A percentile compares a stretch with the other conserved stretches of the same genome.
Conservation (phyloP, 2,329 filamentous ascomycete species). For the Curvularia lunata region DNA sequence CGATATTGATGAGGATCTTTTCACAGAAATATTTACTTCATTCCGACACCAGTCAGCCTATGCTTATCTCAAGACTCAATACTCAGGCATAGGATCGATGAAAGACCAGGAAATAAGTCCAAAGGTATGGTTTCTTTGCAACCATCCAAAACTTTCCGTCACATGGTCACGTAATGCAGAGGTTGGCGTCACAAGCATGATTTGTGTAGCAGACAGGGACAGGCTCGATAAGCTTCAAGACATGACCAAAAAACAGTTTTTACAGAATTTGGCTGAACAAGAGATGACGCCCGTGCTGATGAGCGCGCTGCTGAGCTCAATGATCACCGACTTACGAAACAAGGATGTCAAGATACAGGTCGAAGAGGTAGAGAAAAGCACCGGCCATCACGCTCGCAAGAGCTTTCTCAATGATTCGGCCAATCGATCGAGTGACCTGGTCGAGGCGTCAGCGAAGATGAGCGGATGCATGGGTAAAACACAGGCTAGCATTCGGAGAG, state of each 20-base stretch:
- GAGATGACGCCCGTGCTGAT: neutral
- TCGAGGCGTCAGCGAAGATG: too few species aligned
- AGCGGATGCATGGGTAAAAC: too few species aligned
- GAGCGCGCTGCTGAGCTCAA: neutral
- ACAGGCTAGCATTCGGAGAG: too few species aligned
- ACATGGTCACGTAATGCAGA: too few species aligned
- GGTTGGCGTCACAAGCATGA: neutral
- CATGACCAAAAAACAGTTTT: neutral
- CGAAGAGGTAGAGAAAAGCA: too few species aligned
- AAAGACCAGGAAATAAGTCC: too few species aligned
- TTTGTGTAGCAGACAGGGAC: neutral
- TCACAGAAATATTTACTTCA: neutral
- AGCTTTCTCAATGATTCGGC: too few species aligned
- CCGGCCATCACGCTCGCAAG: too few species aligned
- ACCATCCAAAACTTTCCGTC: neutral
- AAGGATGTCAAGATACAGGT: neutral
- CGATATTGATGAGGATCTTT: neutral
- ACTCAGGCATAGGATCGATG: neutral
- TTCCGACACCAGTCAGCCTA: neutral
- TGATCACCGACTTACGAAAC: neutral
- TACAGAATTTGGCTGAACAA: neutral
- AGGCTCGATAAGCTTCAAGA: neutral
- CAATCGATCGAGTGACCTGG: too few species aligned
- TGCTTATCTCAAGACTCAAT: neutral
- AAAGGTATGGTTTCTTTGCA: neutral